Evolutionary conservation across 768 basidiomycete species (phyloP).

Genomic region (Mycena leptocephala): DNA sequence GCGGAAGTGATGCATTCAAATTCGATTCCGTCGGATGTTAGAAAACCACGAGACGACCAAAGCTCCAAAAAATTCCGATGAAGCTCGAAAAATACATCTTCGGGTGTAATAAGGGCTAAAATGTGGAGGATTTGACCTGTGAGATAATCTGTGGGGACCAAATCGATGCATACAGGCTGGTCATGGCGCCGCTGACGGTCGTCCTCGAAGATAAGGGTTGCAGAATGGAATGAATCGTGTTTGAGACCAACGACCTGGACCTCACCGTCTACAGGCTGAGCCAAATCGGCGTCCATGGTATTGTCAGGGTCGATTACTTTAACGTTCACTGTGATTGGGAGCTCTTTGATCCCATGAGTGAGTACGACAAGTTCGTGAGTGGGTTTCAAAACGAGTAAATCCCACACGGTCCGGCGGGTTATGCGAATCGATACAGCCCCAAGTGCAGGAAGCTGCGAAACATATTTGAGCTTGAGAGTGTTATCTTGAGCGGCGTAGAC

Average conservation of each 20-base stretch:
- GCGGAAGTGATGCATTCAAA: conserved; percentile 72
- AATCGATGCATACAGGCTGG: conserved; percentile 56
- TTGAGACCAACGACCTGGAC: conserved; percentile 59
- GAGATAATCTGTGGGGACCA: conserved; percentile 70
- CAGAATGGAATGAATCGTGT: conserved; percentile 65
- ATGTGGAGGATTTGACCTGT: conserved; percentile 74
- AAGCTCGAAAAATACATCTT: conserved; percentile 68
- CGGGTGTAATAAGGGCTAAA: conserved; percentile 74
- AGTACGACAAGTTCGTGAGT: conserved; percentile 69
- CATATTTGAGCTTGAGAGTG: conserved; percentile 57
- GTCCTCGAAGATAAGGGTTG: conserved; percentile 70
- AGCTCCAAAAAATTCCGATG: conserved; percentile 70
- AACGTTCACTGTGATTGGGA: conserved; percentile 49
- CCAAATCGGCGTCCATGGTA: conserved; percentile 27
- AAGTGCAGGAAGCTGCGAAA: conserved; percentile 59
- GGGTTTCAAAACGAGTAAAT: conserved; percentile 78
- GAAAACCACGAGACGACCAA: conserved; percentile 68
- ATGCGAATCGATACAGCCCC: conserved; percentile 73
- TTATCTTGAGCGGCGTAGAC: conserved; percentile 62
- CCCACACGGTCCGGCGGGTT: conserved; percentile 75
- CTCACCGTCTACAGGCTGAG: conserved; percentile 2
- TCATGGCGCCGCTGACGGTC: conserved; percentile 48
- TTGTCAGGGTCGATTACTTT: conserved; percentile 42
- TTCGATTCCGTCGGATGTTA: conserved; percentile 63
- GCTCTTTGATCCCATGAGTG: conserved; percentile 70